These are phyloP conservation scores for Houttuynia cordata DNA, from an alignment of 164 flowering plant genomes.

Conservation along the genomic window DNA sequence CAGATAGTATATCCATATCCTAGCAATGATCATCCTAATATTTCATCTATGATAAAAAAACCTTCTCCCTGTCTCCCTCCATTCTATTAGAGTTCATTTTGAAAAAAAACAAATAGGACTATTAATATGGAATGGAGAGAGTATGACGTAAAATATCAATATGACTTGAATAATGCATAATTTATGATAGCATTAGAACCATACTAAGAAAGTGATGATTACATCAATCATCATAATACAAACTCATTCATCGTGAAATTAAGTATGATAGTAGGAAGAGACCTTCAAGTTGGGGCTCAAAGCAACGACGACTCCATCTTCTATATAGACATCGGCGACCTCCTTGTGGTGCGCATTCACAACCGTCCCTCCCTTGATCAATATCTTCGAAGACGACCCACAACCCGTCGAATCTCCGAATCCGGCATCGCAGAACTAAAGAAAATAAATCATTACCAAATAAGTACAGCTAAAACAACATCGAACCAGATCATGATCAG, in stretches of 20 bases:
- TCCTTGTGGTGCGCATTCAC: constrained; percentile 86
- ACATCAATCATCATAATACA: background rate
- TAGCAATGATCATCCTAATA: background rate
- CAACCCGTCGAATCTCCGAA: constrained; percentile 36
- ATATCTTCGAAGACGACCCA: constrained; percentile 41
- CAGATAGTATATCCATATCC: no score
- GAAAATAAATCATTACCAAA: background rate
- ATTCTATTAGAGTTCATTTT: no score
- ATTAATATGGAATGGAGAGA: no score
- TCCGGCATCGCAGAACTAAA: constrained; percentile 56
- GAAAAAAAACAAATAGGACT: no score
- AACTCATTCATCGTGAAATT: no score
- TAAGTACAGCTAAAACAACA: background rate
- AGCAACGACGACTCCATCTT: constrained; percentile 70
- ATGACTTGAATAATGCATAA: background rate
- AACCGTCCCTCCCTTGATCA: constrained; percentile 91
- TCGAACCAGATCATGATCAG: background rate
- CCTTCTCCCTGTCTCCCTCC: no score
- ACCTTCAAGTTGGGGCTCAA: constrained; percentile 71
- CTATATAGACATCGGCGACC: constrained; percentile 88
- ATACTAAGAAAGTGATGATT: no score
- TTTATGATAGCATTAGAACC: no score
- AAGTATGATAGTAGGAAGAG: background rate
- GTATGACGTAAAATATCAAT: background rate
- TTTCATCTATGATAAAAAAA: background rate